Percentiles rank a stretch among this genome's conserved stretches.
phyloP scores from a whole-genome alignment of 179 eudicot species.

The Heliamphora pulchella region DNA sequence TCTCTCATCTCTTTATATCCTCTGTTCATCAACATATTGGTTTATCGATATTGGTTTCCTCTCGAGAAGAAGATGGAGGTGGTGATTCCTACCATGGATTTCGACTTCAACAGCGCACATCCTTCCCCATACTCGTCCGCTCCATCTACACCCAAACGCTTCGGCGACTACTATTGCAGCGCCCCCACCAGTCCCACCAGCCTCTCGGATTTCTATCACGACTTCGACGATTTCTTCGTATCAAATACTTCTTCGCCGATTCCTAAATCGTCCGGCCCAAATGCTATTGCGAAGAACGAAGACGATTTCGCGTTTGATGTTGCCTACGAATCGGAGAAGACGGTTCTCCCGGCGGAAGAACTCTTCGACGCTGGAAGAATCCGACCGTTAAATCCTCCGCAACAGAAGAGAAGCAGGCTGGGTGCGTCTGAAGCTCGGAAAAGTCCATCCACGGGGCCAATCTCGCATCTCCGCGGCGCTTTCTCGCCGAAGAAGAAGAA shows the following conservation, averaged over 20 bases:
- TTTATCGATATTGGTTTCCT: no score
- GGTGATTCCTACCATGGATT: constrained; percentile 16
- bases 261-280: background rate
- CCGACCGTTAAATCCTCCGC: constrained; percentile 11
- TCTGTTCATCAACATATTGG: background rate
- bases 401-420: background rate
- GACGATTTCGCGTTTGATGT: constrained; percentile 25
- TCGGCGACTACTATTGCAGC: constrained; percentile 9
- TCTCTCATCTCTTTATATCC: background rate
- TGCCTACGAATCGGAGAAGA: background rate
- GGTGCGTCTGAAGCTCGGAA: background rate
- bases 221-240: constrained; percentile 6
- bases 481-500: constrained; percentile 31
- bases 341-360: constrained; percentile 21
- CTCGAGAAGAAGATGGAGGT: constrained; percentile 19
- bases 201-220: constrained; percentile 2
- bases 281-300: background rate
- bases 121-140: background rate
- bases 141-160: constrained; percentile 18
- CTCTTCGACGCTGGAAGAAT: constrained; percentile 27
- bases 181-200: constrained; percentile 13
- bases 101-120: constrained; percentile 11
- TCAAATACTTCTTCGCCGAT: background rate
- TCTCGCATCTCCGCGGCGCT: constrained; percentile 11
- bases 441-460: constrained; percentile 1